Percentiles rank a stretch among this genome's conserved stretches.
Evolutionary conservation across 2,329 filamentous ascomycete genomes (phyloP).

Genomic region (Fusarium sp.): DNA sequence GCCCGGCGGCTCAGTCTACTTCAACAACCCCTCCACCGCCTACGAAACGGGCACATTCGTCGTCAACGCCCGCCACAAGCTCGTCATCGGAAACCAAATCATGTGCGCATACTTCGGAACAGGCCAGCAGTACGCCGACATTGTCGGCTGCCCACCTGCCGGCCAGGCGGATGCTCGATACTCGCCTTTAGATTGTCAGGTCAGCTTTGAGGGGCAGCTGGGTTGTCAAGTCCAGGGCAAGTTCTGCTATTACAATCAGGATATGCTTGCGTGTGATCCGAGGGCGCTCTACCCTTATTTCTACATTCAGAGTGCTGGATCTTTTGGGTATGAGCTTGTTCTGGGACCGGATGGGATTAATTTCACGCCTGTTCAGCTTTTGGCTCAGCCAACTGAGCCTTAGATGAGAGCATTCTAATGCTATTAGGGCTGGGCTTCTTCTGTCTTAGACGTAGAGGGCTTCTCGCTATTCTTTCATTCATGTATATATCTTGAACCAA

Average conservation of each 20-base stretch:
- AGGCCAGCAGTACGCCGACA: not conserved
- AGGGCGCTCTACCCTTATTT: not conserved
- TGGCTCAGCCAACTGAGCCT: not conserved
- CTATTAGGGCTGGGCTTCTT: not conserved
- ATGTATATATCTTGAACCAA: not conserved
- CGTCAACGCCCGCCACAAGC: not conserved
- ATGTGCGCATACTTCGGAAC: not conserved
- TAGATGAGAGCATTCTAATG: not conserved
- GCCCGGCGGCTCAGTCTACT: not conserved
- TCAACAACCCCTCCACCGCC: not conserved
- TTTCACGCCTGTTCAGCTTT: not conserved
- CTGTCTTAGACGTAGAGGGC: rapidly evolving
- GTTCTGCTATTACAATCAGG: not conserved
- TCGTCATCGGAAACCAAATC: not conserved
- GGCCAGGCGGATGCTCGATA: not conserved
- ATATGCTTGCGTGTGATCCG: not conserved
- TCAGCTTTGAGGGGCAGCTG: too few relatives aligned
- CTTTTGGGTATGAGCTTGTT: not conserved
- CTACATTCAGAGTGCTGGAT: not conserved
- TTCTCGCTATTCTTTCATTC: not conserved
- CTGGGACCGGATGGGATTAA: not conserved
- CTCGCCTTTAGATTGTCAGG: too few relatives aligned
- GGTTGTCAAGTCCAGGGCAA: not conserved
- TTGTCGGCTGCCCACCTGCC: not conserved
- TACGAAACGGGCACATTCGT: not conserved